Evolutionary conservation across 2,329 filamentous ascomycete species (phyloP).

Genomic region (Beauveria sp.): DNA sequence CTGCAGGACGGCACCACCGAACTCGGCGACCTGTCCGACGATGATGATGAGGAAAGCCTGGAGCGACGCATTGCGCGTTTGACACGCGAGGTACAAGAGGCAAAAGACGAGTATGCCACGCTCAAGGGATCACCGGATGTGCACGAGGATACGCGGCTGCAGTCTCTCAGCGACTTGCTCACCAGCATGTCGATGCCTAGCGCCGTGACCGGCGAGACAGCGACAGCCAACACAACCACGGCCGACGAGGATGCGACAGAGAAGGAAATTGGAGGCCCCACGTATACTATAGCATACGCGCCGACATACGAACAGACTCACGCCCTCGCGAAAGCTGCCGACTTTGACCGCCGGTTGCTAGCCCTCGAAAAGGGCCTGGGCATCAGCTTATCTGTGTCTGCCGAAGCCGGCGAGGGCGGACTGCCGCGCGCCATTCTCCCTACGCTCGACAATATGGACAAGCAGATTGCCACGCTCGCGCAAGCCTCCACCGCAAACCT

Average conservation of each 20-base stretch:
- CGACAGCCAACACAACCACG: slow-evolving; percentile 7
- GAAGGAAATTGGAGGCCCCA: slow-evolving; percentile 28
- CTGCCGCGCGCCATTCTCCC: slow-evolving; percentile 67
- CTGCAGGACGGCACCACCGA: slow-evolving; percentile 57
- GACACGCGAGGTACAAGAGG: slow-evolving; percentile 72
- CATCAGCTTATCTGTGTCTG: slow-evolving; percentile 60
- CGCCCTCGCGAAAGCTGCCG: slow-evolving; percentile 70
- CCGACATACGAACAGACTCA: slow-evolving; percentile 60
- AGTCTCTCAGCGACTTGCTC: slow-evolving; percentile 63
- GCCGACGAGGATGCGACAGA: slow-evolving; percentile 15
- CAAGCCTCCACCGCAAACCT: slow-evolving; percentile 65
- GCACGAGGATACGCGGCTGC: slow-evolving; percentile 32
- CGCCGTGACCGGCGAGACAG: slow-evolving; percentile 10
- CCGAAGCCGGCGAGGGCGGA: slow-evolving; percentile 51
- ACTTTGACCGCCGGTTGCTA: slow-evolving; percentile 77
- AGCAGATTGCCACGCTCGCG: slow-evolving; percentile 68
- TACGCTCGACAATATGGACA: slow-evolving; percentile 71
- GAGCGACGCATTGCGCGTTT: slow-evolving; percentile 74
- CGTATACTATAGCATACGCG: slow-evolving; percentile 58
- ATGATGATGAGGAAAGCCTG: slow-evolving; percentile 64
- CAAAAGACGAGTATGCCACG: slow-evolving; percentile 54
- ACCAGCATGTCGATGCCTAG: slow-evolving; percentile 49
- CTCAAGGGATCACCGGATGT: slow-evolving; percentile 40
- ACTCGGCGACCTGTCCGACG: slow-evolving; percentile 68
- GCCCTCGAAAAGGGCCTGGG: slow-evolving; percentile 77